Evolutionary conservation across 495 filamentous ascomycete genomes (phyloP).

Genomic region (Penicillium turbatum): DNA sequence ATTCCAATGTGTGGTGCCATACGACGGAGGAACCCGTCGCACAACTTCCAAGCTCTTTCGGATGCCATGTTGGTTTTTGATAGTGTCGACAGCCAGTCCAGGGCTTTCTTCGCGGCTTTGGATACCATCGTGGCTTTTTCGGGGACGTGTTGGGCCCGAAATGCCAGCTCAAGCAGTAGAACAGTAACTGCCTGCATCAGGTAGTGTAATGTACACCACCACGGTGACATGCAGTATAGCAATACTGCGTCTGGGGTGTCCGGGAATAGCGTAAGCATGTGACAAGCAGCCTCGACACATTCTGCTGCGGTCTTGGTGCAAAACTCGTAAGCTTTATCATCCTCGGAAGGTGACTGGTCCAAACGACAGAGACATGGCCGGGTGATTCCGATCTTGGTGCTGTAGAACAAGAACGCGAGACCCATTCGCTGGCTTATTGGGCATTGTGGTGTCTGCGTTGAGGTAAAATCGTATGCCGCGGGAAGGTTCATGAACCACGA

Average conservation of each 20-base stretch:
- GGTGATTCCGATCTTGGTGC: constrained; percentile 55
- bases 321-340: constrained; percentile 41
- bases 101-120: constrained; percentile 50
- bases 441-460: constrained; percentile 30
- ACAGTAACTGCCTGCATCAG: constrained; percentile 58
- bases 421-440: constrained; percentile 39
- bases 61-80: constrained; percentile 44
- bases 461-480: constrained; percentile 37
- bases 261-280: constrained; percentile 52
- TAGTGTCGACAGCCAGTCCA: constrained; percentile 50
- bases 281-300: constrained; percentile 56
- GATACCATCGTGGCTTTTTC: constrained; percentile 48
- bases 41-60: constrained; percentile 49
- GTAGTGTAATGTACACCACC: constrained; percentile 63
- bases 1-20: constrained; percentile 37
- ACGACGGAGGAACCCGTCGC: constrained; percentile 44
- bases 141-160: constrained; percentile 51
- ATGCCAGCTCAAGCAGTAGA: constrained; percentile 55
- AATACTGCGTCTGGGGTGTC: constrained; percentile 33
- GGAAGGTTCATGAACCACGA: constrained; percentile 41
- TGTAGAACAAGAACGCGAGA: constrained; percentile 53
- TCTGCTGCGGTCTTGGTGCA: constrained; percentile 49
- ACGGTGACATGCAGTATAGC: constrained; percentile 51
- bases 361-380: constrained; percentile 57
- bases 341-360: constrained; percentile 33